phyloP scores from a whole-genome alignment of 371 early-diverging fungal species.

The Lichtheimia hyalospora region DNA sequence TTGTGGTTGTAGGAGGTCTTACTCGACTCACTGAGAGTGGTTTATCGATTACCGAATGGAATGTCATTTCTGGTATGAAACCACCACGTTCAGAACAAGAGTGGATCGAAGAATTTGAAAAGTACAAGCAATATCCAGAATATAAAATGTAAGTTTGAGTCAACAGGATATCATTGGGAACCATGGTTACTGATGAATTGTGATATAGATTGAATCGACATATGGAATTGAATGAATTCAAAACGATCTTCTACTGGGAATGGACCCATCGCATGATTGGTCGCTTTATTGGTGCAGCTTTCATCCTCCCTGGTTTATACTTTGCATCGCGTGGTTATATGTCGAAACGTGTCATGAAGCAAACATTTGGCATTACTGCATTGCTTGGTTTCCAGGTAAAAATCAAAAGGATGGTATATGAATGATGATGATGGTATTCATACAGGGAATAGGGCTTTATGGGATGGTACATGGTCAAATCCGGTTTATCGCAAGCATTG shows the following conservation, averaged over 20 bases:
- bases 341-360: constrained; percentile 64
- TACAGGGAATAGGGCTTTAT: constrained; percentile 70
- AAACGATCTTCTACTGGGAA: constrained; percentile 95
- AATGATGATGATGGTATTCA: background rate
- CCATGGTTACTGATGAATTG: background rate
- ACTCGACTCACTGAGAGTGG: constrained; percentile 97
- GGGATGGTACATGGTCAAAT: constrained; percentile 98
- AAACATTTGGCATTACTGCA: constrained; percentile 72
- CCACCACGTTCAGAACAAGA: constrained; percentile 85
- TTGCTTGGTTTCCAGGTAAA: constrained; percentile 84
- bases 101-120: constrained; percentile 93
- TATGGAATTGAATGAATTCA: constrained; percentile 91
- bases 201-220: constrained; percentile 78
- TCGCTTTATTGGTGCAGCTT: constrained; percentile 87
- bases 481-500: constrained; percentile 82
- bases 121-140: constrained; percentile 97
- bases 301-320: constrained; percentile 84
- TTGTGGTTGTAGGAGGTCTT: constrained; percentile 94
- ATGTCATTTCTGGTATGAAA: constrained; percentile 89
- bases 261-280: constrained; percentile 96
- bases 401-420: background rate
- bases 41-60: constrained; percentile 97
- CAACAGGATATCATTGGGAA: background rate
- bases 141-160: constrained; percentile 75
- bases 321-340: constrained; percentile 83